Conservation (phyloP, 202 grass and related monocot species). For the Schoenoplectus tabernaemontani region DNA sequence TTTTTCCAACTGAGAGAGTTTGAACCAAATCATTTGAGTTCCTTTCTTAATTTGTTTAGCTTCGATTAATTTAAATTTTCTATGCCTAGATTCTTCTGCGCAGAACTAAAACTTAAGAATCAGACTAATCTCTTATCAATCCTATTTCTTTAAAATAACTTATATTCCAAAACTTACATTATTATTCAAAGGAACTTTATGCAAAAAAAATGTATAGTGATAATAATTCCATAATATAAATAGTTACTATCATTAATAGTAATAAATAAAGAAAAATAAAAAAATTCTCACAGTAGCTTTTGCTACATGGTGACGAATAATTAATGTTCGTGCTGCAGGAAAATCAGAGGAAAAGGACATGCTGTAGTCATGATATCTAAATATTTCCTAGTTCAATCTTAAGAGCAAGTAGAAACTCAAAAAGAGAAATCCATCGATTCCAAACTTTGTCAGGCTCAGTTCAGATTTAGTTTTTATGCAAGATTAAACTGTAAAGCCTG, state of each 20-base stretch:
- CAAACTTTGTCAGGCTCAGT: no score
- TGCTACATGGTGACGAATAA: neutral
- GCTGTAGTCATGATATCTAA: no score
- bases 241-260: neutral
- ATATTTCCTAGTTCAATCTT: neutral
- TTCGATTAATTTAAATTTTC: neutral
- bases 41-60: neutral
- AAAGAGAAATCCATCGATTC: no score
- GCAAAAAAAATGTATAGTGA: neutral
- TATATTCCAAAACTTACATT: neutral
- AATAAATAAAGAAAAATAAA: neutral
- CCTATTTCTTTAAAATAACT: neutral
- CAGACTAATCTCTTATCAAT: neutral
- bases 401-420: neutral
- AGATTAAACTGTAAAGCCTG: no score
- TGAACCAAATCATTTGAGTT: neutral
- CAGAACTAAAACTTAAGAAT: no score
- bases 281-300: neutral
- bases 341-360: neutral
- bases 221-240: neutral
- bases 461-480: no score
- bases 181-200: neutral
- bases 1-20: neutral
- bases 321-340: neutral
- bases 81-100: no score